Conservation (phyloP, 2,329 filamentous ascomycete genomes). For the Biscogniauxia mediterranea region DNA sequence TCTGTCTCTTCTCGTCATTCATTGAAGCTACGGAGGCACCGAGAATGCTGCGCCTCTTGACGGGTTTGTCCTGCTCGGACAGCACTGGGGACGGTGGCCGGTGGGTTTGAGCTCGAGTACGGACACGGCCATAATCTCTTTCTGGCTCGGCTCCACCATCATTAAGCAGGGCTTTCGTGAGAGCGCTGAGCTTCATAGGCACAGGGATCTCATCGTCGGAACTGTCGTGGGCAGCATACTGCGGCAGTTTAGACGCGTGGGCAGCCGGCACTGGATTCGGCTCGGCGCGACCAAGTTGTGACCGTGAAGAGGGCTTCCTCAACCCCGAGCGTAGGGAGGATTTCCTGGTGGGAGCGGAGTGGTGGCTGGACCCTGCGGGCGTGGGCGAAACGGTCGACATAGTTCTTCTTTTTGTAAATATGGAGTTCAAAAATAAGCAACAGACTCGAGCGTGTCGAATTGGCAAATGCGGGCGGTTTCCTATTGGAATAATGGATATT, state of each 20-base stretch:
- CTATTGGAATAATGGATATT: slow-evolving; percentile 33
- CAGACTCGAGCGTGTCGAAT: slow-evolving; percentile 22
- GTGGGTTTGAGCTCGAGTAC: slow-evolving; percentile 44
- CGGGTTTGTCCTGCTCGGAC: slow-evolving; percentile 27
- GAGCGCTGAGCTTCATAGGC: slow-evolving; percentile 89
- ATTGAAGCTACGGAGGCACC: slow-evolving; percentile 43
- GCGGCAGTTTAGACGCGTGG: slow-evolving; percentile 40
- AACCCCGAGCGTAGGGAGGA: slow-evolving; percentile 56
- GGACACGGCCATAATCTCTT: slow-evolving; percentile 39
- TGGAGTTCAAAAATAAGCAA: slow-evolving; percentile 14
- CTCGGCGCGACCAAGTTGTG: slow-evolving; percentile 44
- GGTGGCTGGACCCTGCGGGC: slow-evolving; percentile 49
- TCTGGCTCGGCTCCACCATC: slow-evolving; percentile 55
- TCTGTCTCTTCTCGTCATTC: slow-evolving; percentile 44
- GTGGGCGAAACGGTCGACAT: slow-evolving; percentile 39
- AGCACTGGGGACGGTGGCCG: slow-evolving; percentile 41
- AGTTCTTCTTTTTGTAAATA: slow-evolving; percentile 11
- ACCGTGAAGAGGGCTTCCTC: slow-evolving; percentile 48
- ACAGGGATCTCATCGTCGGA: slow-evolving; percentile 92
- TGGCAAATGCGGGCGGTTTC: slow-evolving; percentile 29
- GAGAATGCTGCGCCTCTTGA: slow-evolving; percentile 49
- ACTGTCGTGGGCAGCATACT: slow-evolving; percentile 69
- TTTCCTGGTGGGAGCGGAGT: slow-evolving; percentile 47
- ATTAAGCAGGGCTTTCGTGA: slow-evolving; percentile 81
- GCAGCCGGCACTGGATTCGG: slow-evolving; percentile 39